Percentiles rank a stretch among this genome's conserved stretches.
Conservation (phyloP, 2,329 filamentous ascomycete genomes). For the Sclerotinia borealis region DNA sequence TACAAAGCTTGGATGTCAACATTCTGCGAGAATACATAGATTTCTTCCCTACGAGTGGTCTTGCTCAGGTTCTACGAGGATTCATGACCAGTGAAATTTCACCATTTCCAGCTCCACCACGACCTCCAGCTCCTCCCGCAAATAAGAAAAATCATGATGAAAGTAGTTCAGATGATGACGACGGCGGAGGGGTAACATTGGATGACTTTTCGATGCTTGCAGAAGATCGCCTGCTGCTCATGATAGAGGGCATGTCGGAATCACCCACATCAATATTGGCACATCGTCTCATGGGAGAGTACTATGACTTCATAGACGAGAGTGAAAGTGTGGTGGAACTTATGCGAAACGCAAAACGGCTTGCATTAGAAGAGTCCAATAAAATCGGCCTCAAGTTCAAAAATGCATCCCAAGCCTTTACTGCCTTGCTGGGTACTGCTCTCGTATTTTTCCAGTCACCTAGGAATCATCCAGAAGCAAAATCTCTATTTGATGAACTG, state of each 20-base stretch:
- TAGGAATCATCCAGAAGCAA: conserved; percentile 82
- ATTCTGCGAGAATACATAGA: conserved; percentile 74
- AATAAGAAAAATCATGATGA: conserved; percentile 40
- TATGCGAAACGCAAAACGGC: conserved; percentile 65
- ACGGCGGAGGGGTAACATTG: conserved; percentile 48
- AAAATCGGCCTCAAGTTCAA: conserved; percentile 64
- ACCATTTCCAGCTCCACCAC: conserved; percentile 61
- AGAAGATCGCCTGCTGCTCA: conserved; percentile 74
- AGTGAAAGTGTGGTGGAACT: conserved; percentile 75
- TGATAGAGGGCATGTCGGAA: conserved; percentile 64
- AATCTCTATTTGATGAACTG: conserved; percentile 76
- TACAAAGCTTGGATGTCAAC: conserved; percentile 70
- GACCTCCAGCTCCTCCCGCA: conserved; percentile 38
- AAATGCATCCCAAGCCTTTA: conserved; percentile 68
- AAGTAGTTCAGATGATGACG: conserved; percentile 50
- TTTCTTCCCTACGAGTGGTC: conserved; percentile 78
- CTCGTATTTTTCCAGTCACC: conserved; percentile 87
- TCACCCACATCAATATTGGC: conserved; percentile 68
- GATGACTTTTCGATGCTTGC: conserved; percentile 56
- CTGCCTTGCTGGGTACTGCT: conserved; percentile 75
- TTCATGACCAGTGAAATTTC: conserved; percentile 80
- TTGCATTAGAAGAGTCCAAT: conserved; percentile 52
- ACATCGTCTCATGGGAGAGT: conserved; percentile 75
- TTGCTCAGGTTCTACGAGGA: conserved; percentile 74
- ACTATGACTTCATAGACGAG: conserved; percentile 80